These are phyloP conservation scores for Ricinus communis DNA, from an alignment of 345 rosid species.

Conservation along the genomic window DNA sequence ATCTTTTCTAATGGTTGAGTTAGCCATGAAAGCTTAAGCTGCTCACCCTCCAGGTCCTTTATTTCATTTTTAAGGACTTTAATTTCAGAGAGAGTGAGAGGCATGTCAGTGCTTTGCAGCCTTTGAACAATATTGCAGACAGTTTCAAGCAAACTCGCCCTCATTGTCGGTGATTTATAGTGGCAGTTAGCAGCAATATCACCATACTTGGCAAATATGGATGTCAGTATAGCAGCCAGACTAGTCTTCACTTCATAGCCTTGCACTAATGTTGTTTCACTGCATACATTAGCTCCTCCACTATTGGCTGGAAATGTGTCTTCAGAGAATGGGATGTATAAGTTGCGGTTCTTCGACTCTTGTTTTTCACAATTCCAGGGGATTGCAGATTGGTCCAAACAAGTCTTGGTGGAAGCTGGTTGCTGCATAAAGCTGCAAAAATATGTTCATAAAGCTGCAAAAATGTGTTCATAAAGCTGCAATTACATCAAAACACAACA, in stretches of 20 bases:
- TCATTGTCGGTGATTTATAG: background rate
- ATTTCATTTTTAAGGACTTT: conserved; percentile 11
- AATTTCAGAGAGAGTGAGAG: conserved; percentile 10
- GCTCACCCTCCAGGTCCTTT: conserved; percentile 7
- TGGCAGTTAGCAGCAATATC: conserved; percentile 14
- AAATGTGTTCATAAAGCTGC: conserved; percentile 1
- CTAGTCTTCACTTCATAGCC: conserved; percentile 18
- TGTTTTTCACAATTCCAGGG: background rate
- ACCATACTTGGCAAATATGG: conserved; percentile 17
- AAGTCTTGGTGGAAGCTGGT: background rate
- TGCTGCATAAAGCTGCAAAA: conserved; percentile 8
- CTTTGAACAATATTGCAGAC: conserved; percentile 5
- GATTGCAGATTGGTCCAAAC: background rate
- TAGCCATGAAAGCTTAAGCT: conserved; percentile 14
- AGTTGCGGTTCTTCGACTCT: background rate
- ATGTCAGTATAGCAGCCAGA: background rate
- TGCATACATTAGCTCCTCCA: conserved; percentile 1
- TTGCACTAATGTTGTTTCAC: conserved; percentile 3
- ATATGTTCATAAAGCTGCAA: background rate
- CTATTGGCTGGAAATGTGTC: conserved; percentile 1
- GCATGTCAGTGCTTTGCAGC: background rate
- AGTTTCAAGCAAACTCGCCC: conserved; percentile 11
- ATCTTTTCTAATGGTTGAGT: conserved; percentile 12
- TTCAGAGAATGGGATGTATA: background rate
- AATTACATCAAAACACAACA: background rate